A percentile compares a stretch with the other conserved stretches of the same genome.
These are phyloP conservation scores for Vishniacozyma victoriae DNA, from an alignment of 768 basidiomycete species.

Conservation along the genomic window DNA sequence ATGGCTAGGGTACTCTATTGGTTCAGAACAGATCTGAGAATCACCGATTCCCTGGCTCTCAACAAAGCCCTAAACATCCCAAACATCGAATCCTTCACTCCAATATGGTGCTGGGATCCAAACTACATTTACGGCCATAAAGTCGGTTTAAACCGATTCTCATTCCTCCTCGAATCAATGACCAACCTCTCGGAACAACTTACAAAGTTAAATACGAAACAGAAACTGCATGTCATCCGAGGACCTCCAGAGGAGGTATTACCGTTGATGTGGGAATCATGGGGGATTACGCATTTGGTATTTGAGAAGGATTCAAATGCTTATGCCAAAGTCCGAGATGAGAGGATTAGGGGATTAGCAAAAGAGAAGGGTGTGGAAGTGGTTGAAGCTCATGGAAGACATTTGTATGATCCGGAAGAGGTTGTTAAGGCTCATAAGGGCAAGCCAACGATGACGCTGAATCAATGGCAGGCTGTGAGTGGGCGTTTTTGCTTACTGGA, in stretches of 20 bases:
- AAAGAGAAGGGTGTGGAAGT: slow-evolving; percentile 37
- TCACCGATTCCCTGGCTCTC: slow-evolving; percentile 45
- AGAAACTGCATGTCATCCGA: slow-evolving; percentile 44
- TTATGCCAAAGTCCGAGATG: slow-evolving; percentile 43
- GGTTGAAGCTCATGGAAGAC: slow-evolving; percentile 44
- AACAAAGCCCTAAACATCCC: slow-evolving; percentile 23
- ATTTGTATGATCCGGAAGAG: slow-evolving; percentile 44
- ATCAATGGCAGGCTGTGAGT: slow-evolving; percentile 44
- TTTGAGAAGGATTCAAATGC: slow-evolving; percentile 45
- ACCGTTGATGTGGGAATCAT: slow-evolving; percentile 39
- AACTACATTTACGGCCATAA: slow-evolving; percentile 41
- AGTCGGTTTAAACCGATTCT: slow-evolving; percentile 46
- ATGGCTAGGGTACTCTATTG: slow-evolving; percentile 48
- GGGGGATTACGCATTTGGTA: slow-evolving; percentile 48
- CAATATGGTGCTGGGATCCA: slow-evolving; percentile 45
- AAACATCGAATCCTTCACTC: slow-evolving; percentile 29
- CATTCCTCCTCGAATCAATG: slow-evolving; percentile 43
- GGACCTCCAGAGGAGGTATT: slow-evolving; percentile 43
- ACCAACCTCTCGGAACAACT: slow-evolving; percentile 32
- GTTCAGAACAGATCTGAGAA: slow-evolving; percentile 48
- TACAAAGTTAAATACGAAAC: slow-evolving; percentile 34
- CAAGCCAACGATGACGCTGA: slow-evolving; percentile 43
- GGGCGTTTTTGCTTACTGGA: background rate
- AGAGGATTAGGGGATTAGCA: slow-evolving; percentile 30
- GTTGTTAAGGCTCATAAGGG: slow-evolving; percentile 40